phyloP scores from a whole-genome alignment of 768 basidiomycete genomes.

The Mycena galopus region DNA sequence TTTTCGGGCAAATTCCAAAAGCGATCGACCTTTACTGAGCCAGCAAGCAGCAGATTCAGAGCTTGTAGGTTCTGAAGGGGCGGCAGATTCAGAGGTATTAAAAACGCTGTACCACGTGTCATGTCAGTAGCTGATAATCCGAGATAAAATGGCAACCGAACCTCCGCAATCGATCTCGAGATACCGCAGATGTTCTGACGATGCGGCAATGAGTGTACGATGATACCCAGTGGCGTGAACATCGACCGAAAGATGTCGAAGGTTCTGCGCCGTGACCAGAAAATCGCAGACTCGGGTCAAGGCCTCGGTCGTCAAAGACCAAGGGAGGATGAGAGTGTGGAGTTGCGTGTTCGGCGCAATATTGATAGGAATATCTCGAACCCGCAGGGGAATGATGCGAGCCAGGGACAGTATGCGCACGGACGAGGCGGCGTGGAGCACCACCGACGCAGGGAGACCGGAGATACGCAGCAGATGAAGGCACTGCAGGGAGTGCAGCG shows the following conservation, averaged over 20 bases:
- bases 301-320: neutral
- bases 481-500: neutral
- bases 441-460: neutral
- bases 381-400: neutral
- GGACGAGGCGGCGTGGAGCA: slow-evolving; percentile 9
- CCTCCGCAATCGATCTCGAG: neutral
- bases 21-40: neutral
- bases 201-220: neutral
- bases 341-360: neutral
- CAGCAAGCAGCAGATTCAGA: neutral
- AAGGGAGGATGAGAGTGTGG: neutral
- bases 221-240: neutral
- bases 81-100: neutral
- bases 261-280: neutral
- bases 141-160: neutral
- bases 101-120: neutral
- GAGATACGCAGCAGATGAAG: slow-evolving; percentile 9
- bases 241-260: neutral
- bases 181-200: neutral
- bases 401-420: neutral
- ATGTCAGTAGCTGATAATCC: neutral
- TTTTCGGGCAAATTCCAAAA: neutral
- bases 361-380: neutral
- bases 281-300: neutral
- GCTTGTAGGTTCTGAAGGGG: neutral